Evolutionary conservation across 306 rosid genomes (phyloP), one percentile per base, ranked within the genome.

Genomic region (Amphicarpaea edgeworthii): DNA sequence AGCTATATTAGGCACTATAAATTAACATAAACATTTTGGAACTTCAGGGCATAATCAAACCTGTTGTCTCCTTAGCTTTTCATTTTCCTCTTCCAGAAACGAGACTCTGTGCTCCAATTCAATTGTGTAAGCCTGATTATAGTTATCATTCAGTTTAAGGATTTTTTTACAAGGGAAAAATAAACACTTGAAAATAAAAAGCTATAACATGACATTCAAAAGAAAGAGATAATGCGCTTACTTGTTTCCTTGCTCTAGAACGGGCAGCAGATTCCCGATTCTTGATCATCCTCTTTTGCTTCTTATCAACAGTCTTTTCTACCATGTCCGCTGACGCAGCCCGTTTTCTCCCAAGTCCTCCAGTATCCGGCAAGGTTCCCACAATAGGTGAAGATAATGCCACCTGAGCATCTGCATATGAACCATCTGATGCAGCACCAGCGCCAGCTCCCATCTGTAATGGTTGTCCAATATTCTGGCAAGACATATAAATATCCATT

Each of bases 231-330:
- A 51, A 59, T n/a, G n/a, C 43, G 12, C 46, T 63, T 34, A 94
- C 98, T 90, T 94, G 98, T 84, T 93, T 91, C 87, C 98, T 87
- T 46, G 98, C 98, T 77, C 98, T 89, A 40, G 98, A 94, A 43
- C 97, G 98, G 4, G 98, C 97, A 58, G 98, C 98, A 65, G 98
- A 94, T 85, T 92, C 98, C 38, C 98, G 88, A 65, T 94, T 94
- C 88, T 94, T 94, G 67, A 94, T 95, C 98, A 95, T 95, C 78
- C 98, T 81, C 77, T 95, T 95, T 68, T 95, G 98, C 85, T 95
- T 86, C 80, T 93, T 86, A 81, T 95, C 98, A 5, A 92, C 96
- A 10, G 95, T 92, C 83, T 77, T 95, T 86, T 87, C 97, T 1
- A 89, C 80, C 50, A 87, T 76, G 51, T 92, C 91, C 41, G 84